These are phyloP conservation scores for Encephalitozoon romaleae DNA, from an alignment of 371 early-diverging fungal genomes.

Conservation along the genomic window DNA sequence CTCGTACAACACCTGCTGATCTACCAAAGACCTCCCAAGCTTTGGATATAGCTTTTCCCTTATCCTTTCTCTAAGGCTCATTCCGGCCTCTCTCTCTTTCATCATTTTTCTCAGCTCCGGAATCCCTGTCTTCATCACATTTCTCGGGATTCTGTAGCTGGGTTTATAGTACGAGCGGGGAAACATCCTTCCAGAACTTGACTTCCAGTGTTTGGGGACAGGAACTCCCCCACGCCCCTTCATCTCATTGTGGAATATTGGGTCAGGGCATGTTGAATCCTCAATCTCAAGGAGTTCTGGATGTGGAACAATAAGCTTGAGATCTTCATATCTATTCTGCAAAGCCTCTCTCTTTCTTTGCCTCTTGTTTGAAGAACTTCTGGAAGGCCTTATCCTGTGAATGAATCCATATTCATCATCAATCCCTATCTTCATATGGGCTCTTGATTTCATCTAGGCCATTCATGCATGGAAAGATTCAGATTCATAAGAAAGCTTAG, in stretches of 20 bases:
- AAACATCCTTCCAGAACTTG: conserved; percentile 72
- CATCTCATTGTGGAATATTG: conserved; percentile 72
- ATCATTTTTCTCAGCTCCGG: conserved; percentile 81
- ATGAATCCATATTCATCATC: background rate
- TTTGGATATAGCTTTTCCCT: conserved; percentile 77
- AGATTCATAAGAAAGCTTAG: conserved; percentile 54
- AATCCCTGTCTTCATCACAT: conserved; percentile 72
- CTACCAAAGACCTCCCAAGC: conserved; percentile 83
- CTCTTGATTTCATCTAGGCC: background rate
- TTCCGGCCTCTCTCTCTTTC: conserved; percentile 72
- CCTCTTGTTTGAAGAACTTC: conserved; percentile 6
- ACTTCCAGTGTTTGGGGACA: conserved; percentile 85
- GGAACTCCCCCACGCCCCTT: conserved; percentile 80
- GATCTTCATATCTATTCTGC: conserved; percentile 41
- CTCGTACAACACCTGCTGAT: conserved; percentile 85
- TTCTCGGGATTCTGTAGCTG: conserved; percentile 80
- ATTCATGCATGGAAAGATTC: conserved; percentile 46
- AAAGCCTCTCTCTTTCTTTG: background rate
- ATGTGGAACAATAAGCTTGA: conserved; percentile 73
- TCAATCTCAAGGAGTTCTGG: conserved; percentile 74
- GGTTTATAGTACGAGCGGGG: conserved; percentile 83
- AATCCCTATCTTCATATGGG: background rate
- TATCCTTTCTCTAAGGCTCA: conserved; percentile 71
- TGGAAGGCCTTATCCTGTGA: background rate
- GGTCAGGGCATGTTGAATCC: conserved; percentile 83